A percentile compares a stretch with the other conserved stretches of the same genome.
Evolutionary conservation across 768 basidiomycete species (phyloP).

Genomic region (Tulasnella sp.): DNA sequence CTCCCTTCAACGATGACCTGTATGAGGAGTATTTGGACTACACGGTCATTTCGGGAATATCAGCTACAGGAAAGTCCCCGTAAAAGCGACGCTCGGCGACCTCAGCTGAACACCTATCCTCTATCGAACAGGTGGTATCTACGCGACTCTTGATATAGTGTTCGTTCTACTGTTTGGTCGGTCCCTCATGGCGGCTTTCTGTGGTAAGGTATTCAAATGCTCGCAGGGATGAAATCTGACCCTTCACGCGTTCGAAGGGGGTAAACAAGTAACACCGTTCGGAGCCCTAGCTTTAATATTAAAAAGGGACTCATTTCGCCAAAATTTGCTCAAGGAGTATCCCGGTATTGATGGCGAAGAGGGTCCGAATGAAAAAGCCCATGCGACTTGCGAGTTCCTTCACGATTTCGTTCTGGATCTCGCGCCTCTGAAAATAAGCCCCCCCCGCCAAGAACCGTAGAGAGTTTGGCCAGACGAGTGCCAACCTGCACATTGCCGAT

Average conservation of each 20-base stretch:
- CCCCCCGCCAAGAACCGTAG: not conserved
- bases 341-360: slow-evolving; percentile 11
- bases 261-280: not conserved
- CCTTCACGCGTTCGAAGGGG: not conserved
- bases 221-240: not conserved
- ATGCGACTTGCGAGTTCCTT: slow-evolving; percentile 12
- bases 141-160: not conserved
- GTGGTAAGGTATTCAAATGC: not conserved
- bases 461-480: not conserved
- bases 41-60: not conserved
- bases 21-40: not conserved
- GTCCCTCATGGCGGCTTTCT: not conserved
- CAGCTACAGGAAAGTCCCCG: not conserved
- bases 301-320: not conserved
- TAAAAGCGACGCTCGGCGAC: not conserved
- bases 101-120: not conserved
- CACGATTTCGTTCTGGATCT: slow-evolving; percentile 26
- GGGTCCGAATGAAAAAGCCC: not conserved
- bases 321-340: not conserved
- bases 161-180: not conserved
- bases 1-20: not conserved
- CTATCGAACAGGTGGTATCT: not conserved
- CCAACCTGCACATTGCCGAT: not conserved
- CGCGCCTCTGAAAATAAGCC: not conserved
- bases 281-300: not conserved